phyloP scores from a whole-genome alignment of 805 yeast genomes.

The Yamadazyma sp. region DNA sequence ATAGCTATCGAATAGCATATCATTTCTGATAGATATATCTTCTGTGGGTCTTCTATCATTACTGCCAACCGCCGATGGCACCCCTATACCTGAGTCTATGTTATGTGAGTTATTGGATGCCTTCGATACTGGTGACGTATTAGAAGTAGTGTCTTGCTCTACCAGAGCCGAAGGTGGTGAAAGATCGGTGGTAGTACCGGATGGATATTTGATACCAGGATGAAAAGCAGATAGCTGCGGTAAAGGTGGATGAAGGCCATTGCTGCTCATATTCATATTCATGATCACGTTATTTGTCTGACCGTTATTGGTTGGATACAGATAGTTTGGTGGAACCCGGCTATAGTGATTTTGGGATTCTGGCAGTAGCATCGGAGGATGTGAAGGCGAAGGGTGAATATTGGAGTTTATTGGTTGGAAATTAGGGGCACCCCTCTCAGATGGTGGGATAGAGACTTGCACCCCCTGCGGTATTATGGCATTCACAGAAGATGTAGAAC shows the following conservation, averaged over 20 bases:
- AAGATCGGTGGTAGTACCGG: background rate
- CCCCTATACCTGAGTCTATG: too few relatives aligned
- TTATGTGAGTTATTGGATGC: slow-evolving; percentile 7
- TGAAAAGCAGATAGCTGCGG: slow-evolving; percentile 8
- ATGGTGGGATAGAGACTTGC: too few relatives aligned
- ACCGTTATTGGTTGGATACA: too few relatives aligned
- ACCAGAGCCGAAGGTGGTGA: slow-evolving; percentile 3
- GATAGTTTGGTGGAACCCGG: too few relatives aligned
- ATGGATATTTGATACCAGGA: slow-evolving; percentile 6
- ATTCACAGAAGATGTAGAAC: too few relatives aligned
- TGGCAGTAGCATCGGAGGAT: background rate
- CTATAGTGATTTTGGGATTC: background rate
- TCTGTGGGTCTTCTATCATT: background rate
- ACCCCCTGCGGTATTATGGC: too few relatives aligned
- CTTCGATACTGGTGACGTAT: slow-evolving; percentile 13
- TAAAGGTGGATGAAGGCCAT: background rate
- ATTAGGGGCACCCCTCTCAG: too few relatives aligned
- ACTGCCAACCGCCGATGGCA: background rate
- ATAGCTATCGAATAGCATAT: slow-evolving; percentile 12
- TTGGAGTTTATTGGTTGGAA: too few relatives aligned
- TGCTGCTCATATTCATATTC: background rate
- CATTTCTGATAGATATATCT: slow-evolving; percentile 3
- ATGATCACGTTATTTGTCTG: too few relatives aligned
- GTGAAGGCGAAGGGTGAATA: too few relatives aligned
- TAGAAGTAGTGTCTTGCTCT: slow-evolving; percentile 7